These are phyloP conservation scores for Psilocybe cyanescens DNA, from an alignment of 768 basidiomycete genomes.

Conservation along the genomic window DNA sequence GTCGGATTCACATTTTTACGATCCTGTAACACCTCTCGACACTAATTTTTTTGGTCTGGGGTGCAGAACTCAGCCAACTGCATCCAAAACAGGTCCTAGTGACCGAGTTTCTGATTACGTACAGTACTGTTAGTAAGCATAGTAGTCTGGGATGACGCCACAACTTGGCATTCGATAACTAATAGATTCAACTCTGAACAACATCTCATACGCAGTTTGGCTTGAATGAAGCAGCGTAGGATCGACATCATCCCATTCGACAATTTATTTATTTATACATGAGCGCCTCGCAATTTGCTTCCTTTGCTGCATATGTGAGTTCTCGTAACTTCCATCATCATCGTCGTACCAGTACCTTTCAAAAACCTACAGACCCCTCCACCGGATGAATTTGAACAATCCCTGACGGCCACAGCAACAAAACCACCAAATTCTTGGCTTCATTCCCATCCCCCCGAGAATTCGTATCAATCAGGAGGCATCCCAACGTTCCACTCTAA, in stretches of 20 bases:
- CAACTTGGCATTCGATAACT: background rate
- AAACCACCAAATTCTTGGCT: constrained; percentile 53
- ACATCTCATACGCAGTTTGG: no score
- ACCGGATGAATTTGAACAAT: constrained; percentile 47
- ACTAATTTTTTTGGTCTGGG: no score
- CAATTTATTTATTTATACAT: constrained; percentile 2
- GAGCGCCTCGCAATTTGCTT: constrained; percentile 45
- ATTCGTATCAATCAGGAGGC: constrained; percentile 75
- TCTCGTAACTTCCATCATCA: background rate
- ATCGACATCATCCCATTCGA: background rate
- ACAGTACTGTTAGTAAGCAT: background rate
- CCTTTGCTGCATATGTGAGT: constrained; percentile 68
- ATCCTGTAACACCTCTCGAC: no score
- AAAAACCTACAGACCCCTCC: constrained; percentile 48
- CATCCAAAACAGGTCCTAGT: no score
- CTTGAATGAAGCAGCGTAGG: background rate
- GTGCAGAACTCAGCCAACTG: no score
- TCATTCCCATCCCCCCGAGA: constrained; percentile 36
- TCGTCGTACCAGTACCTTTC: background rate
- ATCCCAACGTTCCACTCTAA: constrained; percentile 56
- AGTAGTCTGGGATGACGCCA: constrained; percentile 2
- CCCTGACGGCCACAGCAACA: background rate
- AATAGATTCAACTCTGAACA: no score
- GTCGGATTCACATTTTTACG: no score
- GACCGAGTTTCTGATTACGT: no score